Evolutionary conservation across 75 land plant genomes (phyloP).

Genomic region (Gnetum montanum): DNA sequence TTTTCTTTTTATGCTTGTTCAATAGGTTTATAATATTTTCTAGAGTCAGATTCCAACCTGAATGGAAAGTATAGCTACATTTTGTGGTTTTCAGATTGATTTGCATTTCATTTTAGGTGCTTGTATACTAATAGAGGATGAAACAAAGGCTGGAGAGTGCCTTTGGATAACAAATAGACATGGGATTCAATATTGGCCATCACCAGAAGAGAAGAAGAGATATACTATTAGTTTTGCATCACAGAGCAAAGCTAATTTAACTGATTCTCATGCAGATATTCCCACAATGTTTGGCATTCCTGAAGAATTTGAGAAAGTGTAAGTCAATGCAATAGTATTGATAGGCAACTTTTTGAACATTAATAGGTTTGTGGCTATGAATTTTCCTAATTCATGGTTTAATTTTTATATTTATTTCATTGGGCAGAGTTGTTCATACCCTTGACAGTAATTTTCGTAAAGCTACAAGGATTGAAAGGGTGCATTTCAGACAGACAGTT

Average conservation of each 20-base stretch:
- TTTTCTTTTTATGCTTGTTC: too few relatives aligned
- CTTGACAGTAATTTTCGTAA: conserved; percentile 43
- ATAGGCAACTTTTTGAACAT: too few relatives aligned
- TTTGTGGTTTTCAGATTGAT: too few relatives aligned
- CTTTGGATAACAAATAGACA: conserved; percentile 83
- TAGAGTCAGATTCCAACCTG: too few relatives aligned
- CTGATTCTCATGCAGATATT: neutral
- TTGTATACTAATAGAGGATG: conserved; percentile 77
- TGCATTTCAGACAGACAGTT: conserved; percentile 45
- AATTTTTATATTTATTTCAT: neutral
- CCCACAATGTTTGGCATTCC: neutral
- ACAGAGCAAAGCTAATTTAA: conserved; percentile 1
- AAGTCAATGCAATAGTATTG: too few relatives aligned
- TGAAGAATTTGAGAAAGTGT: conserved; percentile 3
- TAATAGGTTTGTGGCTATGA: too few relatives aligned
- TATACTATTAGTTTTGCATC: conserved; percentile 17
- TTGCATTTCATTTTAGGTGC: conserved; percentile 47
- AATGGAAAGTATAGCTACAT: too few relatives aligned
- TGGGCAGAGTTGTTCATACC: conserved; percentile 5
- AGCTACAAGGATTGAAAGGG: conserved; percentile 64
- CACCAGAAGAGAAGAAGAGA: conserved; percentile 64
- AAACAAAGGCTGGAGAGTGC: conserved; percentile 79
- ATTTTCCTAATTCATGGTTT: too few relatives aligned
- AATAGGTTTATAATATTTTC: too few relatives aligned
- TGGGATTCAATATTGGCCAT: conserved; percentile 90